Evolutionary conservation across 805 yeast species (phyloP), one percentile per base, ranked within the genome.

Genomic region (Saccharomycopsis amapae): DNA sequence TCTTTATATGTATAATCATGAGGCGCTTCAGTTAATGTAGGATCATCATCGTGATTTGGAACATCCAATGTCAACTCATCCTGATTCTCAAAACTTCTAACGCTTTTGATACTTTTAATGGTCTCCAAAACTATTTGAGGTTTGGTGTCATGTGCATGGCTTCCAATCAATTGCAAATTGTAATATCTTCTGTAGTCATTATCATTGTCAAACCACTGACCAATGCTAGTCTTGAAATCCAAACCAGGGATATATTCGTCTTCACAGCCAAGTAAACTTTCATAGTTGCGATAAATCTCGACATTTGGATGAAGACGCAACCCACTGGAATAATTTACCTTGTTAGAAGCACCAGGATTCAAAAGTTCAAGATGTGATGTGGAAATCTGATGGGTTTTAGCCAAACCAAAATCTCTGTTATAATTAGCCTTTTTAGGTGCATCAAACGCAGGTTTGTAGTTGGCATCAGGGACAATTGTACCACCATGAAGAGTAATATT

Each of bases 191-290:
- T 35, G 31, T 45, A 49, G 40, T 49, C 53, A 12, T 15, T 20
- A 24, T 37, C 44, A 40, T 46, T 23, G 12, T 39, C 47, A 40
- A 49, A 49, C 53, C 53, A 49, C 23, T 49, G 53, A 40, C 42
- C 23, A 32, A 49, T 44, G 22, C 53, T 49, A 10, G 45, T 33
- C n/a, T 60, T 65, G 51, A 79, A 80, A 54, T 79, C 79, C 24
- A 84, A 65, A 40, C 81, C 85, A 0, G 90, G 90, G 13, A 85
- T 72, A 55, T 83, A 84, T 56, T 85, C 93, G 58, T 83, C 90
- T 55, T 79, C 82, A 53, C 82, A 65, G 1, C 86, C 88, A 28
- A 45, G 30, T n/a, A 53, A 38, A 39, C 41, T 43, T 30, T 45
- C 46, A 34, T 32, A 53, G 36, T 46, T 46, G 18, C 43, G 42